phyloP scores from a whole-genome alignment of 768 basidiomycete genomes.

The Paxillus rubicundulus region DNA sequence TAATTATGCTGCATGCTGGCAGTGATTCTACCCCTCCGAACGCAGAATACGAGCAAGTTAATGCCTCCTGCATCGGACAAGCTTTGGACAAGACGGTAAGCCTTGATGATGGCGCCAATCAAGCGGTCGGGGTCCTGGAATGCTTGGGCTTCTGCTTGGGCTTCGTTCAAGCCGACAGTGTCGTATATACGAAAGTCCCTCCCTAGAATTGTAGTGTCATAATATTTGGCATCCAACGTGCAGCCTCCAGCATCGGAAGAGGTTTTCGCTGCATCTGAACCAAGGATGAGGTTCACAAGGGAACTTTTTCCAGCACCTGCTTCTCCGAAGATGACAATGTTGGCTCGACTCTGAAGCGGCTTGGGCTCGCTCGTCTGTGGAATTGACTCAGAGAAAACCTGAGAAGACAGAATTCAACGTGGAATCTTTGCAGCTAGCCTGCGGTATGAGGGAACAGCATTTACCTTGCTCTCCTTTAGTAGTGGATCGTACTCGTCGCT shows the following conservation, averaged over 20 bases:
- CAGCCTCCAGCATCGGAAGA: slow-evolving; percentile 33
- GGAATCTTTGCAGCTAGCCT: slow-evolving; percentile 5
- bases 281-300: slow-evolving; percentile 40
- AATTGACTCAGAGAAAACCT: background rate
- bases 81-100: slow-evolving; percentile 33
- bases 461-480: slow-evolving; percentile 11
- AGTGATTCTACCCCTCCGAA: slow-evolving; percentile 34
- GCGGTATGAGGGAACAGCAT: background rate
- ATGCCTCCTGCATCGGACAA: slow-evolving; percentile 35
- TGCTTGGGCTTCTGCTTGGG: slow-evolving; percentile 23
- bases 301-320: slow-evolving; percentile 40
- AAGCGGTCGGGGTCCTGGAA: slow-evolving; percentile 25
- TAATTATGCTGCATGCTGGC: slow-evolving; percentile 29
- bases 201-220: slow-evolving; percentile 20
- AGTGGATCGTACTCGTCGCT: background rate
- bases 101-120: slow-evolving; percentile 30
- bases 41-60: slow-evolving; percentile 39
- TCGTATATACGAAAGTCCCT: slow-evolving; percentile 32
- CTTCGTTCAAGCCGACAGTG: slow-evolving; percentile 33
- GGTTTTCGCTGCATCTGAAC: slow-evolving; percentile 22
- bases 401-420: background rate
- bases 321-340: slow-evolving; percentile 31
- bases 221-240: slow-evolving; percentile 31
- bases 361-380: slow-evolving; percentile 10
- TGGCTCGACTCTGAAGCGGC: slow-evolving; percentile 13